Percentiles rank a stretch among this genome's conserved stretches.
Evolutionary conservation across 306 rosid genomes (phyloP).

Genomic region (Oxytropis ochrocephala): DNA sequence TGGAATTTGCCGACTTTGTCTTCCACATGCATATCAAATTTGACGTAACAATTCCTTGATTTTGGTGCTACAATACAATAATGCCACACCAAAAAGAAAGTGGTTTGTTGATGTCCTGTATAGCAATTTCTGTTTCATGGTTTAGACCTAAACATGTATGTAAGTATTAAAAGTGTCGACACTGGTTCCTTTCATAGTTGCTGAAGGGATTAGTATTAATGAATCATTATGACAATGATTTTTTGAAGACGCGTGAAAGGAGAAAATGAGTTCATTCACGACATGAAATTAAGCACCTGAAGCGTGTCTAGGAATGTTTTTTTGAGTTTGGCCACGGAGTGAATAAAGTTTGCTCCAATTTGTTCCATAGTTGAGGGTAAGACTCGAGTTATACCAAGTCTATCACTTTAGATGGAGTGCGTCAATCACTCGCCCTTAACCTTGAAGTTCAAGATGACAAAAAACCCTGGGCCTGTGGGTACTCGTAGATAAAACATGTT

Average conservation of each 20-base stretch:
- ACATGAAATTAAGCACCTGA: not conserved
- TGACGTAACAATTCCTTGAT: slow-evolving; percentile 48
- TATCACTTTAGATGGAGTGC: too few relatives aligned
- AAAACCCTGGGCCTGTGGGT: too few relatives aligned
- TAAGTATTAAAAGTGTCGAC: not conserved
- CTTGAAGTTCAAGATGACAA: too few relatives aligned
- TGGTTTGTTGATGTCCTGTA: not conserved
- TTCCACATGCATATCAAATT: slow-evolving; percentile 26
- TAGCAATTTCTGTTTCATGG: not conserved
- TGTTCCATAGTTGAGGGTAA: too few relatives aligned
- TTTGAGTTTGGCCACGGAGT: not conserved
- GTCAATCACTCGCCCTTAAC: too few relatives aligned
- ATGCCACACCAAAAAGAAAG: slow-evolving; percentile 20
- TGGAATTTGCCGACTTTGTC: slow-evolving; percentile 28
- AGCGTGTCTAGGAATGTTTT: not conserved
- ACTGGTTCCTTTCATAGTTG: not conserved
- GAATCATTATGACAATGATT: slow-evolving; percentile 26
- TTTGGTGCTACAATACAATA: slow-evolving; percentile 34
- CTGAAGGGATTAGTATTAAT: not conserved
- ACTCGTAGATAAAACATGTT: too few relatives aligned
- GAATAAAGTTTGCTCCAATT: too few relatives aligned
- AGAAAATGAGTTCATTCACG: not conserved
- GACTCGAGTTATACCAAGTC: too few relatives aligned
- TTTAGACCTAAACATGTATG: slow-evolving; percentile 14
- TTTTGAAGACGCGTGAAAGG: not conserved